Base-by-base conservation (phyloP, 2,329 filamentous ascomycete species). In the Paecilomyces formosus region DNA sequence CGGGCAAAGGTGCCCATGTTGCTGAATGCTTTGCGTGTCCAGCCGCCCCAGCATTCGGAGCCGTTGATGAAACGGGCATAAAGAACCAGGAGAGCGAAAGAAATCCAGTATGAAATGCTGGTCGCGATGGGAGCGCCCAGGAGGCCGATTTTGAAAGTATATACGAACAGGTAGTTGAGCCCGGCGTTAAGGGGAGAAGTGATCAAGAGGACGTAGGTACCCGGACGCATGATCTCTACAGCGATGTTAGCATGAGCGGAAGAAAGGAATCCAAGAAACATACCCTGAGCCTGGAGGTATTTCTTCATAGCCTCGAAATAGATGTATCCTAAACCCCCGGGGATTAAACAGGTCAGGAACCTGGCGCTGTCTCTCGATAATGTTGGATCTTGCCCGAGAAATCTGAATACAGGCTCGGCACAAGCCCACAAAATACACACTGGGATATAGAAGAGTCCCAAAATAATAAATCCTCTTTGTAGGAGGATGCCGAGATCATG, bases 101-200 rank as follows among this genome's bases (percentile, higher is more conserved):
- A 93, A 0, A 86, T 75, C 91, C 91, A 96, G 77, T 96, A 96
- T 1, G 88, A 88, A 57, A 95, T 86, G 1, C 90, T 88, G 0
- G 90, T 94, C 2, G 91, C 91, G 7, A 96, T 72, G 0, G 91
- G 90, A 0, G 90, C 91, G 8, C 90, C 91, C 50, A 92, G 81
- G 0, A 96, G 81, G 0, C 89, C 90, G 35, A 93, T 75, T 0
- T 81, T 76, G 58, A 92, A 79, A 0, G 79, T 85, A 69, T 95
- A 87, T 63, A 93, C 84, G 72, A 94, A 89, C 28, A 92, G 73
- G 62, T 81, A 85, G 62, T 85, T 86, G 30, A 86, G 71, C 2
- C 73, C 77, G 7, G 81, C 83, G 63, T 83, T 85, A 59, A 85
- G 68, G 0, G 83, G 84, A 0, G 83, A 86, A 2, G 82, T 85